Conservation (phyloP, 768 basidiomycete species). For the Neoboletus brunneissimus region DNA sequence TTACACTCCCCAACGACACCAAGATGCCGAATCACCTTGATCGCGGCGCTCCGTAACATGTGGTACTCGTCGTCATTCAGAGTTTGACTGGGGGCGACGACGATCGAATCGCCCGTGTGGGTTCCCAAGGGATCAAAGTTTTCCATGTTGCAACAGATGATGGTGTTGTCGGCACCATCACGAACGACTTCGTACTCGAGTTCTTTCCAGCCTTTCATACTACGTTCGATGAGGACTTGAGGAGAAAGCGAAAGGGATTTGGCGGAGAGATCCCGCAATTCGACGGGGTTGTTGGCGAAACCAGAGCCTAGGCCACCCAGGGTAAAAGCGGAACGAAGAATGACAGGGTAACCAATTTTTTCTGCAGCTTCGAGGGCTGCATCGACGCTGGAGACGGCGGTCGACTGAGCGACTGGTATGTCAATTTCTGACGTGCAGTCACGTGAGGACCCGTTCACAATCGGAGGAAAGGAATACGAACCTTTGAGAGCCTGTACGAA, state of each 20-base stretch:
- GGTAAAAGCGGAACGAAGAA: conserved; percentile 94
- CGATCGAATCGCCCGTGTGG: conserved; percentile 98
- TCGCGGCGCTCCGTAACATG: conserved; percentile 96
- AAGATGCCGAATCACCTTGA: conserved; percentile 91
- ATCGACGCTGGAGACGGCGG: conserved; percentile 93
- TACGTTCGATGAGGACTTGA: conserved; percentile 95
- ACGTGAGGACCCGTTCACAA: conserved; percentile 2
- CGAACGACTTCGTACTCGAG: conserved; percentile 99
- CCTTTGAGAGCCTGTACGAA: conserved; percentile 97
- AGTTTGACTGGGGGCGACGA: conserved; percentile 97
- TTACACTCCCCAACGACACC: conserved; percentile 95
- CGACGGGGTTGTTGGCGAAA: conserved; percentile 92
- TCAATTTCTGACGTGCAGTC: conserved; percentile 72
- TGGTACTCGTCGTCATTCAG: conserved; percentile 98
- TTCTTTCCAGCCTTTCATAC: conserved; percentile 99
- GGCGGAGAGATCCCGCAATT: conserved; percentile 91
- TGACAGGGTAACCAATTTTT: conserved; percentile 94
- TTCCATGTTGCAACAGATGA: conserved; percentile 99
- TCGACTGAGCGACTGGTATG: conserved; percentile 93
- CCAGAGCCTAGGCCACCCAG: conserved; percentile 98
- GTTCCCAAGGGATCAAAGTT: conserved; percentile 99
- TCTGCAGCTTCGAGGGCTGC: conserved; percentile 90
- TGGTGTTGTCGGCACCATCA: conserved; percentile 97
- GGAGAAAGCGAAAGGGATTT: conserved; percentile 88
- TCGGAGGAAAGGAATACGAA: conserved; percentile 33